Percentiles rank a stretch among this genome's conserved stretches.
These are phyloP conservation scores for Colletotrichum tropicale DNA, from an alignment of 2,329 filamentous ascomycete species.

Conservation along the genomic window DNA sequence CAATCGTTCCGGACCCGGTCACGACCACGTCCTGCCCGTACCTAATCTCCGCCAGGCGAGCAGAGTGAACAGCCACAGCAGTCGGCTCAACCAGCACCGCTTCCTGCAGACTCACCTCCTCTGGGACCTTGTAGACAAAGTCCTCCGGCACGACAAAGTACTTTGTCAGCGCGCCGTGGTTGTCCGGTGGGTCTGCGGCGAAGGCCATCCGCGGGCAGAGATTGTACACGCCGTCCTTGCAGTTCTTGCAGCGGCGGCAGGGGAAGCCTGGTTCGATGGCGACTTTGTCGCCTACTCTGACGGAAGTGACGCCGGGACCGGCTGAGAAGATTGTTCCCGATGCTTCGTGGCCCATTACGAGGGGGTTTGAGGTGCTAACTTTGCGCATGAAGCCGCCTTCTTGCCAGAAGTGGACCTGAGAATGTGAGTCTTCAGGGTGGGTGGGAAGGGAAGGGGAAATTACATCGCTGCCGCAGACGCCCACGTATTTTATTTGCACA, in stretches of 20 bases:
- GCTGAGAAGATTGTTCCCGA: conserved; percentile 71
- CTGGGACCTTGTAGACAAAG: conserved; percentile 82
- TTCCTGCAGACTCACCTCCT: conserved; percentile 50
- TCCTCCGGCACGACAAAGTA: conserved; percentile 79
- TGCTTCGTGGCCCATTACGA: conserved; percentile 52
- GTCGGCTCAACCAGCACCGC: conserved; percentile 10
- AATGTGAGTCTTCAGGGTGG: not conserved
- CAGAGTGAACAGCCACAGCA: conserved; percentile 1
- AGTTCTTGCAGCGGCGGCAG: conserved; percentile 74
- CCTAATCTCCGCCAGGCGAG: not conserved
- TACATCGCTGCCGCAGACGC: conserved; percentile 32
- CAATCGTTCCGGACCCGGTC: conserved; percentile 4
- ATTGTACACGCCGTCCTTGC: conserved; percentile 80
- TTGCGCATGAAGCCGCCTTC: conserved; percentile 17
- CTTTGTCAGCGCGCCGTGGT: conserved; percentile 75
- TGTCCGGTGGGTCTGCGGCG: conserved; percentile 82
- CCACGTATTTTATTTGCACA: conserved; percentile 26
- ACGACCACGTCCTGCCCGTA: not conserved
- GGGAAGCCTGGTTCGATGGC: conserved; percentile 83
- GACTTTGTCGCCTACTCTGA: conserved; percentile 74
- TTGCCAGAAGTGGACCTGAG: conserved; percentile 15
- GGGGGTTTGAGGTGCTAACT: conserved; percentile 29
- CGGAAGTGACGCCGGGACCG: conserved; percentile 59
- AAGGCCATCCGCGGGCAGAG: conserved; percentile 81
- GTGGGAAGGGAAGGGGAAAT: not conserved